These are phyloP conservation scores for Cyberlindnera subsufficiens DNA, from an alignment of 805 yeast species.

Conservation along the genomic window DNA sequence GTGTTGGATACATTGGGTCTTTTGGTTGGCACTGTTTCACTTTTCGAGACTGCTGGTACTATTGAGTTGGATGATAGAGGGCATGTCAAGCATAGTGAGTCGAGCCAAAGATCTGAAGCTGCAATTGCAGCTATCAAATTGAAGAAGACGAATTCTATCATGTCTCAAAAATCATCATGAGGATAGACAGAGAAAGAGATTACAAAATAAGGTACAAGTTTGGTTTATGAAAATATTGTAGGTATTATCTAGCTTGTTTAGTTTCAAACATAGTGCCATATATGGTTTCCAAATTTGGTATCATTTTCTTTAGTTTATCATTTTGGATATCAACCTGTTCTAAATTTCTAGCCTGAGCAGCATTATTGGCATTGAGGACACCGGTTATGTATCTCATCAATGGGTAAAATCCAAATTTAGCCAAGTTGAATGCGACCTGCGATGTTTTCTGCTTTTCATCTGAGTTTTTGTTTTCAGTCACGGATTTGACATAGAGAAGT, in stretches of 20 bases:
- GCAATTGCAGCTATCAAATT: conserved; percentile 16
- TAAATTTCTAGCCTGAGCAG: conserved; percentile 18
- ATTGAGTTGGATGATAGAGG: conserved; percentile 76
- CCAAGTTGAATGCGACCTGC: conserved; percentile 21
- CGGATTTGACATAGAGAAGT: conserved; percentile 18
- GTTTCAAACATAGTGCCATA: conserved; percentile 2
- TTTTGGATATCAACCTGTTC: conserved; percentile 22
- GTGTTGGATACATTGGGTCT: conserved; percentile 81
- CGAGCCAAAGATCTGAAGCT: conserved; percentile 32
- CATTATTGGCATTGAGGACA: conserved; percentile 17
- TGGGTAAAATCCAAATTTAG: conserved; percentile 20
- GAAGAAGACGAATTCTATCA: conserved; percentile 10
- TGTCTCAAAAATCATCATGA: neutral
- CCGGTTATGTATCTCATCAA: conserved; percentile 22
- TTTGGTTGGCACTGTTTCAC: conserved; percentile 69
- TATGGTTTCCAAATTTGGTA: neutral
- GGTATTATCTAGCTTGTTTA: neutral
- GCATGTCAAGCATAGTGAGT: conserved; percentile 43
- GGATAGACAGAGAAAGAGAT: neutral
- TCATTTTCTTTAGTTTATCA: conserved; percentile 15
- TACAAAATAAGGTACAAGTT: neutral
- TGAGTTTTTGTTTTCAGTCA: conserved; percentile 21
- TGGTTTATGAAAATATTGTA: neutral
- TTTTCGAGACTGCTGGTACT: conserved; percentile 74
- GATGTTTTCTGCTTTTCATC: conserved; percentile 25